Evolutionary conservation across 352 stramenopile species (phyloP), one percentile per base, ranked within the genome.

Genomic region (Globisporangium parvum): DNA sequence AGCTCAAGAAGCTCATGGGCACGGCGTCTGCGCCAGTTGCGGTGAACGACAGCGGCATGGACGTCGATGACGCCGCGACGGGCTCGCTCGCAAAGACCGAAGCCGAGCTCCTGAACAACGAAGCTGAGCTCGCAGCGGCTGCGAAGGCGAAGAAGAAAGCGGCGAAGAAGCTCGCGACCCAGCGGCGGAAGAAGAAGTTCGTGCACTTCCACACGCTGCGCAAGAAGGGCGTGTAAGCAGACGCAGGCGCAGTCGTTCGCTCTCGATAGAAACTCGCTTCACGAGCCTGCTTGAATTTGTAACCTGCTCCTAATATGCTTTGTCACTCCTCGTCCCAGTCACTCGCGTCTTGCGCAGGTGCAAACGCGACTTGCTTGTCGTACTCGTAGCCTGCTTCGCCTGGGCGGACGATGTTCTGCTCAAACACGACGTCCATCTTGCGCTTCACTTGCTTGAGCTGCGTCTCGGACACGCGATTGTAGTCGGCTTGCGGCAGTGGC

Each of bases 201-300:
- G 72, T 94, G 58, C 81, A 91, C 65, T 92, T 94, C 69, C 81
- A 94, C 73, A 75, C 76, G 51, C 70, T 92, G 42, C 84, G 84
- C 58, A 94, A 94, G 75, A 94, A 94, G 71, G 84, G 84, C 51
- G 80, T 88, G 66, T 92, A 85, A 77, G 63, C 40, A n/a, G 23
- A n/a, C 8, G 2, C 15, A 10, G 21, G 2, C 21, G 21, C 20
- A 1, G 24, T n/a, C 49, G 28, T 39, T 47, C 35, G 14, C 23
- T 47, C 39, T 57, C 33, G 49, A 64, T 69, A 60, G 67, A 66
- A 52, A 56, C 21, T 49, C 44, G 10, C 28, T 44, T 17, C 24
- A 41, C 18, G 17, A 11, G 23, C 45, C 12, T 21, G 33, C 39
- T 44, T 55, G 39, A 42, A 60, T 55, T 57, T 61, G 63, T 65